These are phyloP conservation scores for Fragaria iinumae DNA, from an alignment of 306 rosid genomes.

Conservation along the genomic window DNA sequence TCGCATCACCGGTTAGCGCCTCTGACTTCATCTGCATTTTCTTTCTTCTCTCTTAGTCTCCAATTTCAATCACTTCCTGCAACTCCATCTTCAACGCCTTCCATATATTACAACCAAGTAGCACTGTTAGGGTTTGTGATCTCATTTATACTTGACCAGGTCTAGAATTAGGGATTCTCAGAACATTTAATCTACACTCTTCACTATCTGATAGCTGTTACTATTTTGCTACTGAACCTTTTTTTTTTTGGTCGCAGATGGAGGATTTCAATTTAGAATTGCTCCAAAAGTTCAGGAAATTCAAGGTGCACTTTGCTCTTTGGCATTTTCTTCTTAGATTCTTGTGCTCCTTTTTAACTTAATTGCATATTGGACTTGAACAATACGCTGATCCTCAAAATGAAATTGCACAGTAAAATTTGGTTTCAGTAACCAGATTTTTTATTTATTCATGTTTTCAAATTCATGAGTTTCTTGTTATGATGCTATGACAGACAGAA, in stretches of 20 bases:
- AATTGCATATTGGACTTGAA: background rate
- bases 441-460: background rate
- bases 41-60: background rate
- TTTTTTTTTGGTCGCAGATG: background rate
- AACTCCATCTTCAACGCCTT: background rate
- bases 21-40: background rate
- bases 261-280: constrained; percentile 1
- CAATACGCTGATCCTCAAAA: background rate
- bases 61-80: background rate
- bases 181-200: background rate
- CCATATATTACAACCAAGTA: background rate
- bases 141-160: background rate
- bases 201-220: background rate
- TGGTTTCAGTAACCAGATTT: background rate
- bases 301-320: background rate
- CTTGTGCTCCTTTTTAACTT: background rate
- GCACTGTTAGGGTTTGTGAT: background rate
- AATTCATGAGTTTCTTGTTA: background rate
- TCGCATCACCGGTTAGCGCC: background rate
- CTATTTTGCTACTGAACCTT: background rate
- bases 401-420: background rate
- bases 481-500: background rate
- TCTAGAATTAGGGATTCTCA: background rate
- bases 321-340: background rate
- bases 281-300: background rate